phyloP scores from a whole-genome alignment of 768 basidiomycete species.

The Hypholoma sublateritium region DNA sequence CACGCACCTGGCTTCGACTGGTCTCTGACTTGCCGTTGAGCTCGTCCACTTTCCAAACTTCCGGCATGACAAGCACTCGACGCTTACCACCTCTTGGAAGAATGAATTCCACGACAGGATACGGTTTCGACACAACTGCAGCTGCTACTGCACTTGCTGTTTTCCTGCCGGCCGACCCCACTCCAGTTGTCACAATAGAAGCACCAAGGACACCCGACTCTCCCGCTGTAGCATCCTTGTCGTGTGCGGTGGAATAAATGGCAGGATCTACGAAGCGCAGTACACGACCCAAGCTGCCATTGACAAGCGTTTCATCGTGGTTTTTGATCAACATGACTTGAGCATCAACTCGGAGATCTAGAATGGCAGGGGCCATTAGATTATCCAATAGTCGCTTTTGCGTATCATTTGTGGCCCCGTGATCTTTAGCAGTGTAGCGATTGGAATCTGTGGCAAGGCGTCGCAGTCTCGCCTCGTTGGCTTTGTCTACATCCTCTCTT shows the following conservation, averaged over 20 bases:
- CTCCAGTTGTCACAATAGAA: slow-evolving; percentile 19
- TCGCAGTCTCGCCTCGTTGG: slow-evolving; percentile 72
- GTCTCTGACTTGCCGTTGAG: slow-evolving; percentile 87
- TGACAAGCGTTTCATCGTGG: slow-evolving; percentile 85
- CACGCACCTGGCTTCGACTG: slow-evolving; percentile 71
- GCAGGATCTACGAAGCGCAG: slow-evolving; percentile 66
- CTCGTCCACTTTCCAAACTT: slow-evolving; percentile 84
- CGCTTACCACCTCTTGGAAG: slow-evolving; percentile 56
- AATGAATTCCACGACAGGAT: slow-evolving; percentile 80
- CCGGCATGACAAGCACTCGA: slow-evolving; percentile 61
- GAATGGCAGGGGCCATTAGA: slow-evolving; percentile 79
- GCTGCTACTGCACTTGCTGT: slow-evolving; percentile 18
- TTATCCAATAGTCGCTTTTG: slow-evolving; percentile 77
- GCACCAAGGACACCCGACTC: slow-evolving; percentile 24
- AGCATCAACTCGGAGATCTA: slow-evolving; percentile 75
- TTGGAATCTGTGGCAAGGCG: slow-evolving; percentile 53
- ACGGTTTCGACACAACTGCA: slow-evolving; percentile 20
- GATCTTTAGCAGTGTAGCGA: slow-evolving; percentile 60
- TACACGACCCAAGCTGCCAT: slow-evolving; percentile 91
- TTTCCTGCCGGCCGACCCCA: slow-evolving; percentile 21
- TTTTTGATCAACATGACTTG: slow-evolving; percentile 99
- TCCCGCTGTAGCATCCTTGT: not conserved
- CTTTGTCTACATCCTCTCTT: slow-evolving; percentile 86
- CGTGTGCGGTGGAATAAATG: slow-evolving; percentile 39
- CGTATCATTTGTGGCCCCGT: slow-evolving; percentile 56